Conservation (phyloP, 2,329 filamentous ascomycete genomes). For the Cordyceps militaris region DNA sequence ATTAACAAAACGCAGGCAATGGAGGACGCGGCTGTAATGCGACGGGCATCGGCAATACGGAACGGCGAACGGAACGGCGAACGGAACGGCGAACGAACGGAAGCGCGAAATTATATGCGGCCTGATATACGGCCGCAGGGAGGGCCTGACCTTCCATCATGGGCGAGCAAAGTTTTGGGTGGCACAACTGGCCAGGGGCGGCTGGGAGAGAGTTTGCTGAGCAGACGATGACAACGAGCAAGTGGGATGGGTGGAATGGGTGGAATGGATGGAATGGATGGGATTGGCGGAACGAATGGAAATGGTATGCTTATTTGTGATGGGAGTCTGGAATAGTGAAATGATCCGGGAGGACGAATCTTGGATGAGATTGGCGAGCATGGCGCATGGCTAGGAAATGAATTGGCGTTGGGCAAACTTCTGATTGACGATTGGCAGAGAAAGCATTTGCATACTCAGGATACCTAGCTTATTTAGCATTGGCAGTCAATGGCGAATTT, state of each 20-base stretch:
- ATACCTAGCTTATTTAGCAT: not conserved
- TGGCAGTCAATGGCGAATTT: not conserved
- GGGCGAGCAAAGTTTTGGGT: conserved; percentile 25
- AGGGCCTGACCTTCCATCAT: conserved; percentile 22
- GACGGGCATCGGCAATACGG: conserved; percentile 25
- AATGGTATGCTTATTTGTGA: too few relatives aligned
- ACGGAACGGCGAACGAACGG: conserved; percentile 22
- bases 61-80: not conserved
- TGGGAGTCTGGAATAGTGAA: not conserved
- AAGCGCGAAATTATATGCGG: conserved; percentile 18
- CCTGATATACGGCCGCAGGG: not conserved
- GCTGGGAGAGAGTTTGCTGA: conserved; percentile 1
- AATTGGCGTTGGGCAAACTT: not conserved
- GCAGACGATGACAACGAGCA: not conserved
- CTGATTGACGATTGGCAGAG: not conserved
- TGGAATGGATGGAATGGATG: not conserved
- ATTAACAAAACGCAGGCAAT: conserved; percentile 15
- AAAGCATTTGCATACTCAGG: not conserved
- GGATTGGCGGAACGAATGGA: not conserved
- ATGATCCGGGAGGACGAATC: not conserved
- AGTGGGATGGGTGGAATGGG: too few relatives aligned
- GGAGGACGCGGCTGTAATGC: conserved; percentile 28
- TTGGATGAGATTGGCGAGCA: not conserved
- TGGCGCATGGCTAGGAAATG: not conserved
- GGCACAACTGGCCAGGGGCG: not conserved